These are phyloP conservation scores for Chrysoporthe deuterocubensis DNA, from an alignment of 2,329 filamentous ascomycete genomes.

Conservation along the genomic window DNA sequence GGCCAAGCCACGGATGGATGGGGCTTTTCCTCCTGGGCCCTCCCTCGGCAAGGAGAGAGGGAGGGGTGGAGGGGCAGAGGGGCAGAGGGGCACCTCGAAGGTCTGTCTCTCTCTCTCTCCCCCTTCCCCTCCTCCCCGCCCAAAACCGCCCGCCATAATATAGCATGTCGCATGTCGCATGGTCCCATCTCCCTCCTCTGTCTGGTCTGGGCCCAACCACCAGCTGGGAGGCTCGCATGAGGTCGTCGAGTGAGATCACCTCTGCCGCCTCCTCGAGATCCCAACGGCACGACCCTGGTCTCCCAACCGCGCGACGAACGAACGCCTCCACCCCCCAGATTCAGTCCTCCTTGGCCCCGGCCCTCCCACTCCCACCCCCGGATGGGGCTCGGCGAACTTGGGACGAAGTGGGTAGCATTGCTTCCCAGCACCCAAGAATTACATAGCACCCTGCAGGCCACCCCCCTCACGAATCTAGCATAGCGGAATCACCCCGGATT, in stretches of 20 bases:
- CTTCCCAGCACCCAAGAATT: background rate
- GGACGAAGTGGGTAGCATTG: constrained; percentile 9
- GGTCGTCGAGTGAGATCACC: background rate
- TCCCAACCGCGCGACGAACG: background rate
- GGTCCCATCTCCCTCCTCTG: no score
- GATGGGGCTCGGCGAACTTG: background rate
- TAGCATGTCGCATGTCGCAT: no score
- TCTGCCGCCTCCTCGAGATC: background rate
- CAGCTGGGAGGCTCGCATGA: background rate
- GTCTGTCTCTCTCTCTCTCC: no score
- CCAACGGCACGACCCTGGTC: background rate
- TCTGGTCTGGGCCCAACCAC: no score
- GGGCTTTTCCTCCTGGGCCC: background rate
- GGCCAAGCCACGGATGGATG: background rate
- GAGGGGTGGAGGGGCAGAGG: no score
- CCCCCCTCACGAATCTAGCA: constrained; percentile 18
- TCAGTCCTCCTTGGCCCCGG: background rate
- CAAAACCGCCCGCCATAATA: no score
- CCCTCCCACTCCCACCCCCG: background rate
- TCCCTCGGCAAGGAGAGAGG: background rate
- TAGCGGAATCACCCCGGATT: constrained; percentile 28
- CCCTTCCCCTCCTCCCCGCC: no score
- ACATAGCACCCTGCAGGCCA: background rate
- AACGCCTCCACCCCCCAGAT: background rate
- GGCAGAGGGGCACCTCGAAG: no score